Conservation (phyloP, 495 filamentous ascomycete species). For the Annulohypoxylon nitens region DNA sequence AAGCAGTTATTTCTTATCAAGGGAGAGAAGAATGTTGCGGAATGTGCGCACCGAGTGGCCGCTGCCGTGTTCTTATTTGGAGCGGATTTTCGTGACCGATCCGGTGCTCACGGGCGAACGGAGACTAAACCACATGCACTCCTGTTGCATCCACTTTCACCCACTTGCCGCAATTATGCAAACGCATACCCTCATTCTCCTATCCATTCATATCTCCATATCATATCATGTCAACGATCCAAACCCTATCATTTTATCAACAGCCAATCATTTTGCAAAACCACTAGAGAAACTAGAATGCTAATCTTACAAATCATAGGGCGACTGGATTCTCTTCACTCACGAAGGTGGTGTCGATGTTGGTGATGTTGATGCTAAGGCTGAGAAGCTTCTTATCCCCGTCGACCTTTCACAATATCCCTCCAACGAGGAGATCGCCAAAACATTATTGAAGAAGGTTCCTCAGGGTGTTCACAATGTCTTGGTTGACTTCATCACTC, state of each 20-base stretch:
- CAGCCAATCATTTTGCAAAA: conserved; percentile 21
- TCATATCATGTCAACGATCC: conserved; percentile 33
- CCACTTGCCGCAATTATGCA: conserved; percentile 41
- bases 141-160: conserved; percentile 50
- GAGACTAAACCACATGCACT: conserved; percentile 65
- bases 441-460: conserved; percentile 87
- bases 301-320: conserved; percentile 69
- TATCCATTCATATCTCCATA: conserved; percentile 1
- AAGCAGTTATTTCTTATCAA: conserved; percentile 30
- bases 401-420: conserved; percentile 96
- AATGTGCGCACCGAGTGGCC: conserved; percentile 31
- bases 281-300: conserved; percentile 12
- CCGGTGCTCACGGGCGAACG: conserved; percentile 64
- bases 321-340: conserved; percentile 99
- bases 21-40: conserved; percentile 11
- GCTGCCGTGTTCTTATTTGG: conserved; percentile 42
- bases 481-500: conserved; percentile 96
- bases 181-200: conserved; percentile 17
- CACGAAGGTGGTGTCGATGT: conserved; percentile 99
- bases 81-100: conserved; percentile 42
- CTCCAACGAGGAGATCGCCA: conserved; percentile 93
- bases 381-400: conserved; percentile 96
- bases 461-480: conserved; percentile 97
- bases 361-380: conserved; percentile 98
- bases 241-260: conserved; percentile 28